phyloP scores from a whole-genome alignment of 164 flowering plant genomes.

The Liquidambar formosana region DNA sequence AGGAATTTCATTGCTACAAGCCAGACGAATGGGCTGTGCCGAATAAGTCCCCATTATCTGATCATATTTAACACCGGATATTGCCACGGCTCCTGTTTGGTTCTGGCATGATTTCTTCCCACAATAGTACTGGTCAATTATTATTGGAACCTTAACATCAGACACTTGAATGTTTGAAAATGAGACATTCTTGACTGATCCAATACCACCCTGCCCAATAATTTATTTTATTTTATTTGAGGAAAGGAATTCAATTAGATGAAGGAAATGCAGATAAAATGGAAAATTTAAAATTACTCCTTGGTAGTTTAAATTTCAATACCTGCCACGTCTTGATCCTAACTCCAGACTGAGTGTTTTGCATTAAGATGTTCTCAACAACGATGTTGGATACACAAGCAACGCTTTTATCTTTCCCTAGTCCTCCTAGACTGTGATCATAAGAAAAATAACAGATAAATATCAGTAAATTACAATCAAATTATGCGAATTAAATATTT shows the following conservation, averaged over 20 bases:
- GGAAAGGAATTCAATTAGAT: not conserved
- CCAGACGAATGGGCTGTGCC: constrained; percentile 61
- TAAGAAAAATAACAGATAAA: not conserved
- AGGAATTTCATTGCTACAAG: constrained; percentile 68
- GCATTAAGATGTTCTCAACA: constrained; percentile 46
- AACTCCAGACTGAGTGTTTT: constrained; percentile 52
- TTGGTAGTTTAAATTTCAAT: not conserved
- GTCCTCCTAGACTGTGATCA: constrained; percentile 66
- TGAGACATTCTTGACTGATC: constrained; percentile 61
- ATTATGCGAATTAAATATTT: no score
- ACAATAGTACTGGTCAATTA: constrained; percentile 87
- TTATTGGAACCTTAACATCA: constrained; percentile 64
- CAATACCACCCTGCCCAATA: constrained; percentile 62
- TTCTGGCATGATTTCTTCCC: constrained; percentile 70
- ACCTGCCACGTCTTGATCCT: constrained; percentile 86
- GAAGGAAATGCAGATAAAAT: not conserved
- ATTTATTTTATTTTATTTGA: no score
- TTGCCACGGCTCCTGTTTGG: constrained; percentile 71
- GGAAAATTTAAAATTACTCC: not conserved
- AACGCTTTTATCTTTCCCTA: constrained; percentile 67
- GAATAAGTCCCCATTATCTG: constrained; percentile 66
- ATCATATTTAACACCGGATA: constrained; percentile 53
- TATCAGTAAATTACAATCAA: no score
- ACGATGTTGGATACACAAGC: constrained; percentile 68
- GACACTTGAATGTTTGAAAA: constrained; percentile 70